These are phyloP conservation scores for Dalbergia cultrata DNA, from an alignment of 306 rosid genomes.

Conservation along the genomic window DNA sequence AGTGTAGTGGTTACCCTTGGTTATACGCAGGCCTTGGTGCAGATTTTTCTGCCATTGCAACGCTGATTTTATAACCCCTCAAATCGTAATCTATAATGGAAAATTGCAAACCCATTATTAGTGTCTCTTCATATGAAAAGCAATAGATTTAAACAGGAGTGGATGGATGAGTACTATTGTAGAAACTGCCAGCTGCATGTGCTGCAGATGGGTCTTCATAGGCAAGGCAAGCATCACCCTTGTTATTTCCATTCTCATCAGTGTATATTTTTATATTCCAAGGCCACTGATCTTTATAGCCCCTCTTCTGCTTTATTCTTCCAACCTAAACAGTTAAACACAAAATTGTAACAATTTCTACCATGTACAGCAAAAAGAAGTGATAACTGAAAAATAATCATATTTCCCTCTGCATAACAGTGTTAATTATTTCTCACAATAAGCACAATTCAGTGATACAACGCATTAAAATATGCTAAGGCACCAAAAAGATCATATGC, in stretches of 20 bases:
- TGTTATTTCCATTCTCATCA: slow-evolving; percentile 89
- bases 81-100: slow-evolving; percentile 75
- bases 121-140: background rate
- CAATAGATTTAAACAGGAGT: background rate
- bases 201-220: slow-evolving; percentile 99
- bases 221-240: slow-evolving; percentile 93
- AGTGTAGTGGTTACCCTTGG: slow-evolving; percentile 69
- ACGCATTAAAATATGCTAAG: background rate
- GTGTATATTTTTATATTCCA: slow-evolving; percentile 93
- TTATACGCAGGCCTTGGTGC: slow-evolving; percentile 78
- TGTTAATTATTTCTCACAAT: background rate
- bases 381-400: background rate
- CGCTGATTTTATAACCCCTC: slow-evolving; percentile 87
- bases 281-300: slow-evolving; percentile 99
- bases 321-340: slow-evolving; percentile 71
- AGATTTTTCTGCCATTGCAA: slow-evolving; percentile 94
- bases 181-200: slow-evolving; percentile 93
- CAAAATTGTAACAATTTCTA: slow-evolving; percentile 14
- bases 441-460: background rate
- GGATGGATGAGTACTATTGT: slow-evolving; percentile 65
- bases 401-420: background rate
- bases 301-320: slow-evolving; percentile 98
- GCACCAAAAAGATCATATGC: background rate
- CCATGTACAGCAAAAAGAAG: slow-evolving; percentile 3
- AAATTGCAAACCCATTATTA: slow-evolving; percentile 23